phyloP scores from a whole-genome alignment of 306 rosid species.

The Oxytropis ochrocephala region DNA sequence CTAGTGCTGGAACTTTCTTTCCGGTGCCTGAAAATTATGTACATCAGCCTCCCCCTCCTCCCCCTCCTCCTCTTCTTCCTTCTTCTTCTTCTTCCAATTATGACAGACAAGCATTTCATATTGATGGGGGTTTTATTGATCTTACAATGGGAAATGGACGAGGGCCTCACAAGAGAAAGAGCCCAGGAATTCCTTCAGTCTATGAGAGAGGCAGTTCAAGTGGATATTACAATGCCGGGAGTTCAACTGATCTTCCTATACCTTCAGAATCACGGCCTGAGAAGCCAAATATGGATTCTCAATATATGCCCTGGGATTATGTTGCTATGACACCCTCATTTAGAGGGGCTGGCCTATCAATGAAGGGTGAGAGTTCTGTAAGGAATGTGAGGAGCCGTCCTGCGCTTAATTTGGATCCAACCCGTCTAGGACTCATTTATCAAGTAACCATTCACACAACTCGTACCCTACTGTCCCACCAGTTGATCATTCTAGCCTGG shows the following conservation, averaged over 20 bases:
- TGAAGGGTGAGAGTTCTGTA: slow-evolving; percentile 61
- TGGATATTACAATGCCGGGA: slow-evolving; percentile 52
- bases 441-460: slow-evolving; percentile 41
- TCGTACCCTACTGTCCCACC: slow-evolving; percentile 37
- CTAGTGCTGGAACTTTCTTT: slow-evolving; percentile 48
- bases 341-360: slow-evolving; percentile 61
- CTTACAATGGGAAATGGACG: slow-evolving; percentile 64
- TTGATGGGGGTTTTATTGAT: slow-evolving; percentile 62
- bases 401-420: slow-evolving; percentile 63
- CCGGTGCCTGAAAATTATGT: slow-evolving; percentile 40
- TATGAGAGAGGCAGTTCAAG: slow-evolving; percentile 76
- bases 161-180: slow-evolving; percentile 77
- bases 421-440: slow-evolving; percentile 50
- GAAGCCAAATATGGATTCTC: slow-evolving; percentile 53
- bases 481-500: slow-evolving; percentile 40
- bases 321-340: slow-evolving; percentile 40
- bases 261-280: slow-evolving; percentile 60
- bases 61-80: background rate
- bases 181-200: slow-evolving; percentile 68
- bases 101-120: slow-evolving; percentile 57
- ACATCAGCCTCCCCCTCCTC: slow-evolving; percentile 28
- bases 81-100: slow-evolving; percentile 39
- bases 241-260: slow-evolving; percentile 54
- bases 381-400: slow-evolving; percentile 85
- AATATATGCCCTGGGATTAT: slow-evolving; percentile 74